Evolutionary conservation across 805 yeast species (phyloP), one percentile per base, ranked within the genome.

Genomic region (Starmerella riodocensis): DNA sequence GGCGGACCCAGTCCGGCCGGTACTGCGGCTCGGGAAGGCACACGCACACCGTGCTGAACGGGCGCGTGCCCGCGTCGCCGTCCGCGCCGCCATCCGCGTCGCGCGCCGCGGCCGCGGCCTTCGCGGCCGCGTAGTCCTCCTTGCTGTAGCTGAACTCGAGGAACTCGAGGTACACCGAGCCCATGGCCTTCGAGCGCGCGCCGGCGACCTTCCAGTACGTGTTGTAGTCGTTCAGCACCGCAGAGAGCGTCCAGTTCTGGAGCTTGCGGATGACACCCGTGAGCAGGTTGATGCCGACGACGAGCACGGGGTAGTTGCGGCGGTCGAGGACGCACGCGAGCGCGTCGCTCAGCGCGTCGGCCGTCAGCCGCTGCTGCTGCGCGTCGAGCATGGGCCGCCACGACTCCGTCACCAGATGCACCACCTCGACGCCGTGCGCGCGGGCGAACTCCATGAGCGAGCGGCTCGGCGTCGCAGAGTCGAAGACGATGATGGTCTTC

Each of bases 221-320:
- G 38, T 94, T 65, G 59, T 84, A 91, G 57, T 88, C 97, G 51
- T 78, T 78, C 18, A 85, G 70, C 4, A 88, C 74, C 16, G 93
- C 77, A 19, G 86, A 74, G 54, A 79, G 78, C 50, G 76, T 78
- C 97, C 96, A 88, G 59, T 79, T 79, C 58, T 83, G 91, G 29
- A 86, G 65, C 55, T 78, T 76, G 37, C 98, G 65, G 25, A 91
- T 60, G 2, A 86, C 65, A 0, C 96, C 95, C 9, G 84, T 72
- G 16, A 86, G 67, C 11, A 91, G 73, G 42, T 79, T 77, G 28
- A 79, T 71, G 54, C 91, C 97, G 18, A 91, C 74, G 12, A 88
- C 57, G 32, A 88, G 62, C 4, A 81, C 56, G 37, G 85, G 85
- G 52, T 78, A 76, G 48, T 77, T 64, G 20, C 69, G 62, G 24